Conservation (phyloP, 345 rosid species). For the Lagerstroemia speciosa region DNA sequence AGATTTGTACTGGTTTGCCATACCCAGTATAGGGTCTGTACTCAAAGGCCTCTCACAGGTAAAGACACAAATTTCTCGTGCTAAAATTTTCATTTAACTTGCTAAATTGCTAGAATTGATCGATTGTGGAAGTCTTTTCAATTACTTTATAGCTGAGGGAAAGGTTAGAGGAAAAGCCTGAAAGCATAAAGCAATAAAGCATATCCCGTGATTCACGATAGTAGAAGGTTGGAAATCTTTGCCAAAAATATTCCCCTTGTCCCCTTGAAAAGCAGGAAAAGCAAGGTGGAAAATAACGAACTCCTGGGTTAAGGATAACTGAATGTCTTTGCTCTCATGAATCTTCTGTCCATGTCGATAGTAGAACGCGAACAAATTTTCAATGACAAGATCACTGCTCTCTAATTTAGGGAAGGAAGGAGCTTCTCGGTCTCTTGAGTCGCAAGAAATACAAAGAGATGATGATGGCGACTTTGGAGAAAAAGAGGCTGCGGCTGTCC, state of each 20-base stretch:
- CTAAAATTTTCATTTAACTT: neutral
- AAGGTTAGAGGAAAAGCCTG: neutral
- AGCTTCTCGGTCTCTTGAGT: slow-evolving; percentile 65
- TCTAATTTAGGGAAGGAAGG: slow-evolving; percentile 72
- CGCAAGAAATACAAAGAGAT: slow-evolving; percentile 84
- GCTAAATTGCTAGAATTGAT: neutral
- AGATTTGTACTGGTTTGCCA: slow-evolving; percentile 85
- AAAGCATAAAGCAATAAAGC: neutral
- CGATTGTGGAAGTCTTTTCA: neutral
- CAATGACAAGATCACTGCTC: neutral
- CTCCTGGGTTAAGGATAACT: neutral
- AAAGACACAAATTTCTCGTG: neutral
- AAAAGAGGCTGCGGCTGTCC: slow-evolving; percentile 67
- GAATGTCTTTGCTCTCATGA: neutral
- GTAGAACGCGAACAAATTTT: neutral
- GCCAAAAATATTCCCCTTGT: neutral
- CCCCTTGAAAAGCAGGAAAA: neutral
- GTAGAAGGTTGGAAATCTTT: neutral
- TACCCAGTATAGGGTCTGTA: slow-evolving; percentile 72
- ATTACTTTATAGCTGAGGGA: neutral
- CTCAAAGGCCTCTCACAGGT: slow-evolving; percentile 89
- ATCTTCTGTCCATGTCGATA: neutral
- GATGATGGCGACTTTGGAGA: slow-evolving; percentile 78
- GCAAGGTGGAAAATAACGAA: neutral
- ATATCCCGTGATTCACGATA: neutral